Conservation (phyloP, 441 rosid genomes). For the Erysimum cheiri region DNA sequence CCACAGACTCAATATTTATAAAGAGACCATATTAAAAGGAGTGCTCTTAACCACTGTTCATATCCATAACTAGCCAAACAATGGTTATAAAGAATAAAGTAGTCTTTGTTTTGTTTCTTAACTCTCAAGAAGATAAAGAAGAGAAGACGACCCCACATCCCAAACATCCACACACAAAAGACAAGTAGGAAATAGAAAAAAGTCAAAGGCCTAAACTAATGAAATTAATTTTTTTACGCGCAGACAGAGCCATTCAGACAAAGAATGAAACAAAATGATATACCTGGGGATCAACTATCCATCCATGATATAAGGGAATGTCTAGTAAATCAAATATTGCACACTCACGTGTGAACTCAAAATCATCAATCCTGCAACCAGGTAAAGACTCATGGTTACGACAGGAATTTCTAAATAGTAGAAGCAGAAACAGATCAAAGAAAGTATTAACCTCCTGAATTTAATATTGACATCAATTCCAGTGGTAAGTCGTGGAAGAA, state of each 20-base stretch:
- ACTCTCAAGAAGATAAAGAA: constrained; percentile 1
- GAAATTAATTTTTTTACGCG: background rate
- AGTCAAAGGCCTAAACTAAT: background rate
- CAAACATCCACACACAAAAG: constrained; percentile 22
- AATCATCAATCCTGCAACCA: constrained; percentile 91
- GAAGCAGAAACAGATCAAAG: background rate
- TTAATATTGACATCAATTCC: constrained; percentile 98
- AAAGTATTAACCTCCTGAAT: constrained; percentile 75
- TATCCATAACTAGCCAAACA: constrained; percentile 32
- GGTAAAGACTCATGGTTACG: constrained; percentile 17
- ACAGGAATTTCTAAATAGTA: background rate
- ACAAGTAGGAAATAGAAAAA: background rate
- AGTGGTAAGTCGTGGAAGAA: constrained; percentile 90
- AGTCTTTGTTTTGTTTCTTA: constrained; percentile 26
- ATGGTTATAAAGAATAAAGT: constrained; percentile 5
- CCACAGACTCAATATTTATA: constrained; percentile 11
- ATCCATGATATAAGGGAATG: constrained; percentile 95
- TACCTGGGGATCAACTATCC: constrained; percentile 99
- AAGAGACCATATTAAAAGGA: constrained; percentile 10
- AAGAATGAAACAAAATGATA: constrained; percentile 12
- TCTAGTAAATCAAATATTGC: constrained; percentile 97
- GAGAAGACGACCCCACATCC: constrained; percentile 21
- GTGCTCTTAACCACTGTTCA: constrained; percentile 22
- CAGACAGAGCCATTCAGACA: background rate
- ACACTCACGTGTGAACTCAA: constrained; percentile 95